A percentile compares a stretch with the other conserved stretches of the same genome.
phyloP scores from a whole-genome alignment of 2,329 filamentous ascomycete genomes.

The Chrysosporium keratinophilum region DNA sequence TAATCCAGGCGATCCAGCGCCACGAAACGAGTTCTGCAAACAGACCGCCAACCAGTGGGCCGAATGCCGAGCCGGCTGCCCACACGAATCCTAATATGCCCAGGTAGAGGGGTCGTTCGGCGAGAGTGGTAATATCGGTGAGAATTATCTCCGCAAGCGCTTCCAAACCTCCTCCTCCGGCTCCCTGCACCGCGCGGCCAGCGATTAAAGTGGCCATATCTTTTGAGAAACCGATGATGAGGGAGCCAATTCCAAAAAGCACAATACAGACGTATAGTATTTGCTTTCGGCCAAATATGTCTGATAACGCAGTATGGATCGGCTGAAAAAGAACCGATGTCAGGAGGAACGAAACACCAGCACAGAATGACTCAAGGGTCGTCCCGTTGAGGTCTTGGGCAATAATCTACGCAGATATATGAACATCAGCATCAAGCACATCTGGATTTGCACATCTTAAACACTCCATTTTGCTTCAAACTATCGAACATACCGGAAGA shows the following conservation, averaged over 20 bases:
- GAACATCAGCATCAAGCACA: neutral
- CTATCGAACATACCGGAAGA: slow-evolving; percentile 27
- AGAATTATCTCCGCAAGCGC: slow-evolving; percentile 36
- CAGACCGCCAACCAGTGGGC: slow-evolving; percentile 16
- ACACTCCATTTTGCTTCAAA: neutral
- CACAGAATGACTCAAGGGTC: slow-evolving; percentile 52
- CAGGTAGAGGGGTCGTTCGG: slow-evolving; percentile 30
- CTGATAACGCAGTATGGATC: slow-evolving; percentile 40
- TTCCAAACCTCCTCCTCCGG: slow-evolving; percentile 39
- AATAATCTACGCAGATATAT: slow-evolving; percentile 27
- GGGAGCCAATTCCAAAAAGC: slow-evolving; percentile 37
- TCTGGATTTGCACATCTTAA: no score
- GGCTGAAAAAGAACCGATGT: slow-evolving; percentile 33
- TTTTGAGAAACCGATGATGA: slow-evolving; percentile 32
- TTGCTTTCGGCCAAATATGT: slow-evolving; percentile 43
- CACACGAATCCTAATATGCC: slow-evolving; percentile 30
- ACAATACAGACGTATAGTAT: slow-evolving; percentile 31
- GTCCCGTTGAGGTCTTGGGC: slow-evolving; percentile 39
- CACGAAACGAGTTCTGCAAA: slow-evolving; percentile 28
- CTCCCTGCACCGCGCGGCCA: slow-evolving; percentile 36
- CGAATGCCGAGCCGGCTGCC: slow-evolving; percentile 31
- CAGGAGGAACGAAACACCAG: slow-evolving; percentile 50
- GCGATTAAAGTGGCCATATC: slow-evolving; percentile 38
- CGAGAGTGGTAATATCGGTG: slow-evolving; percentile 36
- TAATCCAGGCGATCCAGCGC: slow-evolving; percentile 57